Base-by-base conservation (phyloP, 208 protist species). In the Crithidia mellificae region DNA sequence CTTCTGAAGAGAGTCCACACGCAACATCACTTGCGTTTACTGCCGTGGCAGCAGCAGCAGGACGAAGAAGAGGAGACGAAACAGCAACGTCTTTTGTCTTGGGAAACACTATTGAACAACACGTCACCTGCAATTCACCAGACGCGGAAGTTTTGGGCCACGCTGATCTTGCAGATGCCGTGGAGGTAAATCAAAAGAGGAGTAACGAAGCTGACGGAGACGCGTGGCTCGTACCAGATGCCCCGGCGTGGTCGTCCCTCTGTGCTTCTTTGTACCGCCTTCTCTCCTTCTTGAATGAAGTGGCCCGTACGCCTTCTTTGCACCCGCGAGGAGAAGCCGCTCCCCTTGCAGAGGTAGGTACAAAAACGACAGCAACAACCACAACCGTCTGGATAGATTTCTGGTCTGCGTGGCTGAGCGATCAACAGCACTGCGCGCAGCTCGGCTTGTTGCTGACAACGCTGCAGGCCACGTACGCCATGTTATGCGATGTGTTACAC, bases 181-280 rank as follows among this genome's bases (percentile, higher is more conserved):
- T n/a, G n/a, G n/a, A n/a, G n/a, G n/a, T n/a, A n/a, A n/a, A n/a
- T n/a, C n/a, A n/a, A n/a, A n/a, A n/a, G n/a, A n/a, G n/a, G n/a
- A n/a, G n/a, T n/a, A n/a, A n/a, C n/a, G 43, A 32, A 20, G 54
- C 29, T 11, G 30, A 4, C 29, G 32, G 22, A 12, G 12, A 44
- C 41, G 30, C 43, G 55, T 63, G 44, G 47, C n/a, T n/a, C n/a
- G n/a, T n/a, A n/a, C n/a, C n/a, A n/a, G 47, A 44, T 11, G n/a
- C 29, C 1, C 20, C 22, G 30, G 6, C 34, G 24, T 67, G 57
- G 68, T 46, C 24, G n/a, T 41, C 43, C 22, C 68, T 74, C 7
- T 74, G 59, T 52, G 68, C 68, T 30, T 52, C 68, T 22, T 41
- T 74, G 11, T 6, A 34, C 15, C 57, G 68, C 7, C 27, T 74